These are phyloP conservation scores for Colletotrichum australisinense DNA, from an alignment of 2,329 filamentous ascomycete species.

Conservation along the genomic window DNA sequence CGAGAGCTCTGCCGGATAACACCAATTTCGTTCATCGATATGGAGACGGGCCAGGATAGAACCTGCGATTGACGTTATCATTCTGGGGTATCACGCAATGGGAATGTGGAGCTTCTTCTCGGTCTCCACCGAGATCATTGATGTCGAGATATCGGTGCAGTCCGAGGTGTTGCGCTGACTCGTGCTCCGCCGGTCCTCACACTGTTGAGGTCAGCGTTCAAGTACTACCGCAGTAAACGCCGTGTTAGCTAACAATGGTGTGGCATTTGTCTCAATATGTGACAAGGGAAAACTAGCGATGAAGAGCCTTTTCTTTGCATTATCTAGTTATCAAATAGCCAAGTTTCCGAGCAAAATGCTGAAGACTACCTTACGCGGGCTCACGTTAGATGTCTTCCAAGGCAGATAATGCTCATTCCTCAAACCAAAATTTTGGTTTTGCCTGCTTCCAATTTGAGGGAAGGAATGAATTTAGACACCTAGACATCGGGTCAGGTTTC, in stretches of 20 bases:
- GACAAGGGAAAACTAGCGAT: background rate
- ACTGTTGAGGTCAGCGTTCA: background rate
- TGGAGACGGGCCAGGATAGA: conserved; percentile 6
- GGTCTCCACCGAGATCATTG: conserved; percentile 21
- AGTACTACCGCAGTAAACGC: background rate
- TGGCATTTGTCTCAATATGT: background rate
- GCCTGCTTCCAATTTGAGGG: too few species aligned
- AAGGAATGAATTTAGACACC: too few species aligned
- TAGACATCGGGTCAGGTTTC: too few species aligned
- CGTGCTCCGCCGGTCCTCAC: background rate
- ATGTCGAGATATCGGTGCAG: conserved; percentile 27
- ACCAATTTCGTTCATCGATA: conserved; percentile 12
- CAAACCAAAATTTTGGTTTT: too few species aligned
- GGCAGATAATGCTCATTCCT: too few species aligned
- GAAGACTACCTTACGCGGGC: too few species aligned
- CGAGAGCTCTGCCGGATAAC: too few species aligned
- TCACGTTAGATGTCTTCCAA: too few species aligned
- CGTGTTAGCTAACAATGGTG: background rate
- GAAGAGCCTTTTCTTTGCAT: too few species aligned
- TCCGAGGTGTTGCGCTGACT: conserved; percentile 17
- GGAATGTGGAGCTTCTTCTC: conserved; percentile 14
- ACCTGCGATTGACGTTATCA: conserved; percentile 27
- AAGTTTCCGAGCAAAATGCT: background rate
- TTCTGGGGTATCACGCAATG: conserved; percentile 27
- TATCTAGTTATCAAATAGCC: background rate